phyloP scores from a whole-genome alignment of 1,284 basidiomycete species.

The Cutaneotrichosporon sp. region DNA sequence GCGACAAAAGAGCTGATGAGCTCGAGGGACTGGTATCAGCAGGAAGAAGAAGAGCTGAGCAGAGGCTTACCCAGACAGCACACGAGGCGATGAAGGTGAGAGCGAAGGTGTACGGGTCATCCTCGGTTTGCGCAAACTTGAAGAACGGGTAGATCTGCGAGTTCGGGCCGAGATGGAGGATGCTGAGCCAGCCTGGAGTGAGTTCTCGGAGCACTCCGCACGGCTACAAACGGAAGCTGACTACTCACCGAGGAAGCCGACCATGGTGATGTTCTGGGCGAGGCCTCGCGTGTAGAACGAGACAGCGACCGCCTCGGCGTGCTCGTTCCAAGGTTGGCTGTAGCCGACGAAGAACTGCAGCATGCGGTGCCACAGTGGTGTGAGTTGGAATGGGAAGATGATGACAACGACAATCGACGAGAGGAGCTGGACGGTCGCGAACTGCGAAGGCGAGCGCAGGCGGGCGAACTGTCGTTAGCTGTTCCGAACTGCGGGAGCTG shows the following conservation, averaged over 20 bases:
- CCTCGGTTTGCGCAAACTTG: conserved; percentile 55
- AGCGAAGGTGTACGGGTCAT: conserved; percentile 61
- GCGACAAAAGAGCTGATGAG: conserved; percentile 57
- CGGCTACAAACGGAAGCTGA: too few relatives aligned
- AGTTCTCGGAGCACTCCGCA: too few relatives aligned
- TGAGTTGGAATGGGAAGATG: conserved; percentile 61
- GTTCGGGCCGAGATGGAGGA: conserved; percentile 61
- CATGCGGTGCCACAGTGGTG: conserved; percentile 52
- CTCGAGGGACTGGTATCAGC: conserved; percentile 50
- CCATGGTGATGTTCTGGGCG: conserved; percentile 60
- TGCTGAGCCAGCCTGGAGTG: conserved; percentile 52
- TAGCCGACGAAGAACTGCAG: conserved; percentile 56
- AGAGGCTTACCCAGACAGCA: conserved; percentile 57
- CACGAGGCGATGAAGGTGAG: conserved; percentile 59
- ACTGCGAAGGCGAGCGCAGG: conserved; percentile 53
- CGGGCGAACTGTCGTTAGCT: conserved; percentile 44
- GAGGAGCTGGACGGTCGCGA: conserved; percentile 59
- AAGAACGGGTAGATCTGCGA: conserved; percentile 61
- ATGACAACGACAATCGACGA: conserved; percentile 59
- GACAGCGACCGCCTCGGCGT: conserved; percentile 56
- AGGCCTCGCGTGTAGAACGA: conserved; percentile 59
- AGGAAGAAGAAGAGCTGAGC: not conserved
- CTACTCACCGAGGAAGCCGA: conserved; percentile 55
- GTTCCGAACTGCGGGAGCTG: not conserved
- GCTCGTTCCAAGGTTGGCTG: conserved; percentile 57